Conservation (phyloP, 257 asterid species). For the Anisodus tanguticus region DNA sequence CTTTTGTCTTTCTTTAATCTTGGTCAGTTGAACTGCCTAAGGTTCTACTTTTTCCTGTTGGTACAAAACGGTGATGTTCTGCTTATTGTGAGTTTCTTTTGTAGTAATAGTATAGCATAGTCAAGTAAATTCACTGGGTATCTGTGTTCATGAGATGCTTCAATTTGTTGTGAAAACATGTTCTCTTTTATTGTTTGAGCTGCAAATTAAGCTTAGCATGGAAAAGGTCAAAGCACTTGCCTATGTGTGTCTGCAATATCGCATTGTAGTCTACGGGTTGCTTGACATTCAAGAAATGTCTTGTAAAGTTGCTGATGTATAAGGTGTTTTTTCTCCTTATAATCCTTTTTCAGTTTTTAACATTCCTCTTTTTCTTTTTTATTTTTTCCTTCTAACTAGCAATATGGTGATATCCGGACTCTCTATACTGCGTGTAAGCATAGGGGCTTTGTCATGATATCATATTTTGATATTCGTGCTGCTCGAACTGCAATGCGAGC, state of each 20-base stretch:
- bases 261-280: neutral
- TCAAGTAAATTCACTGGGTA: neutral
- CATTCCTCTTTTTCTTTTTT: neutral
- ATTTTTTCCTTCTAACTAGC: slow-evolving; percentile 43
- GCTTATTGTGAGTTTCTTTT: neutral
- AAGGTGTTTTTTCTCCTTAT: neutral
- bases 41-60: neutral
- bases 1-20: neutral
- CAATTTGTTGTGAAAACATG: neutral
- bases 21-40: neutral
- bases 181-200: neutral
- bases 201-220: neutral
- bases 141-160: neutral
- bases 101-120: neutral
- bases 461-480: slow-evolving; percentile 78
- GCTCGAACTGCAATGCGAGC: slow-evolving; percentile 71
- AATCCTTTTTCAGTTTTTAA: neutral
- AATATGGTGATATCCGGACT: slow-evolving; percentile 70
- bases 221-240: neutral
- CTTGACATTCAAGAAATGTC: slow-evolving; percentile 16
- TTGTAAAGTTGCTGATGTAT: neutral
- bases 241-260: neutral
- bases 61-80: neutral
- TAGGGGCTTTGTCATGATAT: slow-evolving; percentile 84
- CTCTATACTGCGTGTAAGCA: slow-evolving; percentile 75